These are phyloP conservation scores for Xylaria sp. DNA, from an alignment of 2,329 filamentous ascomycete species.

Conservation along the genomic window DNA sequence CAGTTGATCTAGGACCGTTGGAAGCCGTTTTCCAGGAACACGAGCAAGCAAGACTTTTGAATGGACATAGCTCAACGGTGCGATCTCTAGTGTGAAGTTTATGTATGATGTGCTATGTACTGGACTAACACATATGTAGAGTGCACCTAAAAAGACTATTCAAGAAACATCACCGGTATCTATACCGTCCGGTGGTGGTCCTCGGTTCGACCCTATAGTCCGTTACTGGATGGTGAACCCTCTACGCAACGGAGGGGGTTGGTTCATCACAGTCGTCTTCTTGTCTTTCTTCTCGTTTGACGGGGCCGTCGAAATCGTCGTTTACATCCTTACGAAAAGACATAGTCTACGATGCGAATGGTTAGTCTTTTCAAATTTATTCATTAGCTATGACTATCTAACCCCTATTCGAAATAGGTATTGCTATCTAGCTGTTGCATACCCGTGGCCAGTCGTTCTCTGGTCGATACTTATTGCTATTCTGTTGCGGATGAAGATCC, in stretches of 20 bases:
- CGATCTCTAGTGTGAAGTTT: background rate
- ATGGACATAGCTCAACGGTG: background rate
- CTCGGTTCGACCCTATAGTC: slow-evolving; percentile 18
- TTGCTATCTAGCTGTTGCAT: slow-evolving; percentile 17
- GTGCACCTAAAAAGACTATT: background rate
- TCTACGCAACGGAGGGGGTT: slow-evolving; percentile 11
- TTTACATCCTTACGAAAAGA: slow-evolving; percentile 6
- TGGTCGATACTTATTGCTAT: background rate
- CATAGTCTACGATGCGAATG: slow-evolving; percentile 15
- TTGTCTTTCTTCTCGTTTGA: slow-evolving; percentile 1
- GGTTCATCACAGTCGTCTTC: slow-evolving; percentile 8
- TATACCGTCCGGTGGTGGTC: background rate
- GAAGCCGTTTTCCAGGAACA: slow-evolving; percentile 21
- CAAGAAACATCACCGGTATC: background rate
- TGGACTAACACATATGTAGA: background rate
- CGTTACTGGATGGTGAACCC: slow-evolving; percentile 29
- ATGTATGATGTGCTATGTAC: background rate
- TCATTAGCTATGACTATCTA: background rate
- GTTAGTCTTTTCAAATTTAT: background rate
- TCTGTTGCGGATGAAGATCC: slow-evolving; percentile 14
- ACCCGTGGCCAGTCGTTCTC: slow-evolving; percentile 13
- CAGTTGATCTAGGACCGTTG: background rate
- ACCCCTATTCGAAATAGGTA: slow-evolving; percentile 12
- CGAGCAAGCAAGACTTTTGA: slow-evolving; percentile 11
- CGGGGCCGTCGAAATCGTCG: slow-evolving; percentile 2